Base-by-base conservation (phyloP, 345 rosid species). In the Eutrema yunnanense region DNA sequence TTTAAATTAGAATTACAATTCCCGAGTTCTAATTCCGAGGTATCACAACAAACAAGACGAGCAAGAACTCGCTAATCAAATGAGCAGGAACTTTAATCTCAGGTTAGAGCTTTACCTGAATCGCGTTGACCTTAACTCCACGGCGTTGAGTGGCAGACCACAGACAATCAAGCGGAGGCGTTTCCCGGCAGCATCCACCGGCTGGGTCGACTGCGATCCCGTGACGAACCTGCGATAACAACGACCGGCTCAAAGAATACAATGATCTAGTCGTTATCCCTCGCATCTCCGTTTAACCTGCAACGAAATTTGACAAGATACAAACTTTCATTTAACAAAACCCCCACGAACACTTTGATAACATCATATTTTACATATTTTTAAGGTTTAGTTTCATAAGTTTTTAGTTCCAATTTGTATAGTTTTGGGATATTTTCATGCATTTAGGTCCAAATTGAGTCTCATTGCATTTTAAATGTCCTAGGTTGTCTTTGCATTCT, bases 121-220 rank as follows among this genome's bases (percentile, higher is more conserved):
- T 85, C n/a, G 97, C 97, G 65, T 87, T 86, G 58, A 88, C 87
- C 72, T 82, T 91, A 66, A 82, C 86, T 34, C 92, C 93, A 9
- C 97, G 95, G 51, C 73, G 80, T 71, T 88, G 98, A 67, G 62
- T 16, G 30, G 74, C 65, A 44, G 79, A 84, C 92, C 96, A 89
- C 4, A 88, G 91, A 6, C 62, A 82, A 13, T n/a, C 52, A 41
- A 77, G 56, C 56, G 68, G 73, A 58, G 59, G 16, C 4, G 72
- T 8, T 62, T 50, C 73, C 19, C 59, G 44, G 51, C 6, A 46
- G 46, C 10, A 67, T 22, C 32, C 73, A 40, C 61, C 66, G 33
- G n/a, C 36, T 5, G 62, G n/a, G 8, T 51, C 33, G 51, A 26
- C 8, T 47, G 11, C 9, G 72, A 49, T 30, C 27, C 65, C 13